Percentiles rank a stretch among this genome's conserved stretches.
Conservation (phyloP, 177 flowering plant species). For the Telopea speciosissima region DNA sequence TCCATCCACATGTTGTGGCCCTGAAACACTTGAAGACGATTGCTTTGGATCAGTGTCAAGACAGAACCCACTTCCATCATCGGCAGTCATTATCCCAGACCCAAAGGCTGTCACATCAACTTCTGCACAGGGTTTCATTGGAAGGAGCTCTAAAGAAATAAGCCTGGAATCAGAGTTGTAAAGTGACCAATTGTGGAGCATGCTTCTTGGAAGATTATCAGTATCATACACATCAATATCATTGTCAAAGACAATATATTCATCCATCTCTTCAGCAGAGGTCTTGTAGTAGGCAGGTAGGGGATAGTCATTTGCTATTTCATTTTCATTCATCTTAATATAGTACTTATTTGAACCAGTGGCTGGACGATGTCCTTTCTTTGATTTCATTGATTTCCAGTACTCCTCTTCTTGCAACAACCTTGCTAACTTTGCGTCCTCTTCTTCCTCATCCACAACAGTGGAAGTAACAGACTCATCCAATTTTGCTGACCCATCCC, state of each 20-base stretch:
- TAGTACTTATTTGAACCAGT: constrained; percentile 44
- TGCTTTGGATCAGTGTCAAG: constrained; percentile 41
- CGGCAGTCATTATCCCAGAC: constrained; percentile 74
- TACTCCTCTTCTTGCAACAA: constrained; percentile 74
- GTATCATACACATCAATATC: constrained; percentile 34
- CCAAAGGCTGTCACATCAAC: constrained; percentile 85
- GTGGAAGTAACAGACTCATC: constrained; percentile 14
- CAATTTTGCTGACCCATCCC: constrained; percentile 17
- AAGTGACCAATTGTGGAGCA: constrained; percentile 92
- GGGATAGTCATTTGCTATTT: constrained; percentile 92
- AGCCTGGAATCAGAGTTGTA: constrained; percentile 85
- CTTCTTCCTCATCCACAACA: constrained; percentile 42
- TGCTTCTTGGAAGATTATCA: constrained; percentile 61
- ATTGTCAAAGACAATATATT: constrained; percentile 56
- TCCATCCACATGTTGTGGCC: constrained; percentile 43
- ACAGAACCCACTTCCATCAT: constrained; percentile 76
- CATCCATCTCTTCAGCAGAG: constrained; percentile 60
- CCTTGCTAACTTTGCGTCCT: constrained; percentile 59
- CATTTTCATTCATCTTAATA: constrained; percentile 89
- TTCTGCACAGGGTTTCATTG: constrained; percentile 82
- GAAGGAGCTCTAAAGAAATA: constrained; percentile 84
- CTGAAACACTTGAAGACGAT: constrained; percentile 45
- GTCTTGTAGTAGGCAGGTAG: constrained; percentile 77
- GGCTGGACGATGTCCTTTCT: constrained; percentile 35
- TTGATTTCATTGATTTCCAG: constrained; percentile 57